Conservation (phyloP, 2,329 filamentous ascomycete species). For the Tolypocladium tropicale region DNA sequence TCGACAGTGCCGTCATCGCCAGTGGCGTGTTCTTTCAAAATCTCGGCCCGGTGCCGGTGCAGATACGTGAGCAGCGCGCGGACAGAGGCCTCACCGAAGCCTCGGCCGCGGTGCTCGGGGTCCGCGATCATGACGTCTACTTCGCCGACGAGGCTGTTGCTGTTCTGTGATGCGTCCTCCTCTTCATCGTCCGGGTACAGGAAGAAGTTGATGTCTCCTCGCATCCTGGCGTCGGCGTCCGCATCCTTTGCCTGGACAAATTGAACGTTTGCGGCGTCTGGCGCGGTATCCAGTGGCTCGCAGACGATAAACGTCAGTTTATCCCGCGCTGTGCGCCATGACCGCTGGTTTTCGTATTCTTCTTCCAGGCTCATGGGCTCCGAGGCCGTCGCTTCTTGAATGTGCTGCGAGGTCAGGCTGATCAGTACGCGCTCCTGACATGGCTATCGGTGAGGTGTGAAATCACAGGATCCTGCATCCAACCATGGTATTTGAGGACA, state of each 20-base stretch:
- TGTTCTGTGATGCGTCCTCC: constrained; percentile 19
- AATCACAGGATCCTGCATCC: constrained; percentile 74
- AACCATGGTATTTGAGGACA: constrained; percentile 73
- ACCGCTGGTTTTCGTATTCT: constrained; percentile 84
- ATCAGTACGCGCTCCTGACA: fast-evolving
- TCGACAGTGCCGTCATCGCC: constrained; percentile 4
- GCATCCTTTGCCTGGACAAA: constrained; percentile 25
- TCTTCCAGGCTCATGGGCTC: constrained; percentile 71
- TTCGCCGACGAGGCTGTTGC: constrained; percentile 47
- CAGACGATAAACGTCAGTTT: constrained; percentile 92
- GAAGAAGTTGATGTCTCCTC: constrained; percentile 77
- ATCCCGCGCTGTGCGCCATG: constrained; percentile 71
- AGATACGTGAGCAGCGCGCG: constrained; percentile 63
- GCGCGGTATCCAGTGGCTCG: constrained; percentile 24
- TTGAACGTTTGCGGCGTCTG: not conserved
- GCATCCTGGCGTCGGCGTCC: constrained; percentile 49
- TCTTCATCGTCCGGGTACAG: constrained; percentile 50
- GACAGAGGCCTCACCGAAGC: constrained; percentile 56
- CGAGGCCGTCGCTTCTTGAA: constrained; percentile 78
- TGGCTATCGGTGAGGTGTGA: not conserved
- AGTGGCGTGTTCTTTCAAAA: constrained; percentile 38
- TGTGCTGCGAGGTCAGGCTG: constrained; percentile 37
- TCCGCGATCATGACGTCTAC: constrained; percentile 80
- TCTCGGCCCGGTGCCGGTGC: constrained; percentile 32
- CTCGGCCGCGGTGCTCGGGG: constrained; percentile 43